Evolutionary conservation across 2,329 filamentous ascomycete species (phyloP), one percentile per base, ranked within the genome.

Genomic region (Ophiostoma fasciatum): DNA sequence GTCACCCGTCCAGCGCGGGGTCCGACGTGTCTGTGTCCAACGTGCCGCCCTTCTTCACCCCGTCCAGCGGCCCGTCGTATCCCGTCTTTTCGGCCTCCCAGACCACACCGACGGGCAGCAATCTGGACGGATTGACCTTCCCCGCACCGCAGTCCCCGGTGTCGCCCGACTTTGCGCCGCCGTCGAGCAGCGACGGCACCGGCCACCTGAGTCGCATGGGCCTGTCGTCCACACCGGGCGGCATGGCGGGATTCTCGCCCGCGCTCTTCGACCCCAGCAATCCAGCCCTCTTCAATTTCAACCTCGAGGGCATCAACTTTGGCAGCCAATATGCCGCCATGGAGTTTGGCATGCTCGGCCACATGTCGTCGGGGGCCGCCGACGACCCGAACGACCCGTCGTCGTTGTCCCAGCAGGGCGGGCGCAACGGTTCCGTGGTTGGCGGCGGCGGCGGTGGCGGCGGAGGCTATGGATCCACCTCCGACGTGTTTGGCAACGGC

Each of bases 281-380:
- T 52, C 84, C 87, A 4, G 82, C 85, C 1, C 61, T 94, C 37
- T 94, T 92, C 68, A 94, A 94, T 54, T 94, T 96, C 55, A 87
- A 96, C 54, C 73, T 94, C 10, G 85, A 92, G 37, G 85, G 84
- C 40, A 71, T 94, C 53, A 90, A 90, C 54, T 98, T 96, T 55
- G 87, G 85, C 38, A 96, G 90, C 52, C 84, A 93, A 45, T 98
- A 96, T 52, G 88, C 87, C 41, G 88, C 87, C 14, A 68, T 94
- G 55, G 90, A 96, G 56, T 94, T 96, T 54, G 82, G 85, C 36
- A 94, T 96, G 72, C 71, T 98, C 0, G 85, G 84, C 20, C 88
- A 96, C 54, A 93, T 98, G 82, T 84, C 83, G 41, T 84, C 82
- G n/a, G 82, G 82, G 12, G 80, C 82, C 12, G 80, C 76, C n/a